Evolutionary conservation across 2,329 filamentous ascomycete genomes (phyloP).

Genomic region (Arthrinium puccinioides): DNA sequence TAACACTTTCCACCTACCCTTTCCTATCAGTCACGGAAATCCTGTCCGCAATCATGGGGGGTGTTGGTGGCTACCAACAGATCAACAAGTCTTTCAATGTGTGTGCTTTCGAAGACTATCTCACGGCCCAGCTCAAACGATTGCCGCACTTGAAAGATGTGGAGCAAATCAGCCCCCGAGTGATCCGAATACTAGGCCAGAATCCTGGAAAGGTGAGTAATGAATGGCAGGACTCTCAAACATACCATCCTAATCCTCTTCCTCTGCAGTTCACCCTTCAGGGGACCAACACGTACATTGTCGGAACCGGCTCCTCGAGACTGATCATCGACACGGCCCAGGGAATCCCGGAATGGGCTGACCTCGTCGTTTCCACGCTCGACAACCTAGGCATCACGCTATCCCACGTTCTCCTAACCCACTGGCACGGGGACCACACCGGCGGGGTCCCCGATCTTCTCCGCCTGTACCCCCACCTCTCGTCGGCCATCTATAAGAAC

Average conservation of each 20-base stretch:
- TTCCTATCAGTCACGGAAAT: not conserved
- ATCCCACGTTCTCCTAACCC: slow-evolving; percentile 64
- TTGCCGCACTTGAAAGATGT: not conserved
- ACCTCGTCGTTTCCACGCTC: slow-evolving; percentile 25
- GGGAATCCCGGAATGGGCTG: slow-evolving; percentile 64
- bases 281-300: slow-evolving; percentile 90
- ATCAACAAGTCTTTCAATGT: slow-evolving; percentile 32
- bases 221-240: no score
- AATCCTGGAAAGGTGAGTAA: slow-evolving; percentile 1
- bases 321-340: slow-evolving; percentile 89
- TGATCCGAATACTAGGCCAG: not conserved
- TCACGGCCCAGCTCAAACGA: not conserved
- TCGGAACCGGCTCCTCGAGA: slow-evolving; percentile 67
- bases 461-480: slow-evolving; percentile 48
- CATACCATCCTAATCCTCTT: slow-evolving; percentile 47
- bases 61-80: slow-evolving; percentile 29
- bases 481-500: slow-evolving; percentile 55
- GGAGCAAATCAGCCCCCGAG: not conserved
- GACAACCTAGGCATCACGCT: slow-evolving; percentile 19
- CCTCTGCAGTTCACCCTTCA: slow-evolving; percentile 59
- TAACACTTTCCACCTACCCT: no score
- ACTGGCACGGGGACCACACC: slow-evolving; percentile 86
- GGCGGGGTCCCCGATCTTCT: slow-evolving; percentile 66
- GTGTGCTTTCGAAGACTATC: not conserved
- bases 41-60: no score